phyloP scores from a whole-genome alignment of 768 basidiomycete species.

The Lactarius sp. region DNA sequence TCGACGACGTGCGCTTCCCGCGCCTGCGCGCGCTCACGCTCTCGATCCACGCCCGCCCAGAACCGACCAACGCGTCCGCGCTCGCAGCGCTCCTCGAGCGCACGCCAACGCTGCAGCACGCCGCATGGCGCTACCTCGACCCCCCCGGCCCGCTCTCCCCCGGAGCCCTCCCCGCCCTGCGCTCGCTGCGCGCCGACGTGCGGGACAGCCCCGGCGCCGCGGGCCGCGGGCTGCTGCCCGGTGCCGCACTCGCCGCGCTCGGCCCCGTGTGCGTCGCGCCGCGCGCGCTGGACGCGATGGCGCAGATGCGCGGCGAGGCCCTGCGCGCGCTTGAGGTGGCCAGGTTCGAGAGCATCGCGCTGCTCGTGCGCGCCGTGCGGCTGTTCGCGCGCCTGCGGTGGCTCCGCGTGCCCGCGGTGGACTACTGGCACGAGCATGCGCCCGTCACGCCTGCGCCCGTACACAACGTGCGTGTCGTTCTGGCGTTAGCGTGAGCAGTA shows the following conservation, averaged over 20 bases:
- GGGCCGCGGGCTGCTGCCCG: background rate
- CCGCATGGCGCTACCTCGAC: background rate
- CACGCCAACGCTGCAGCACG: background rate
- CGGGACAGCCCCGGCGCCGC: background rate
- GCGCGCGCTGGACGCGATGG: too few species aligned
- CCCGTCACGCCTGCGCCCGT: too few species aligned
- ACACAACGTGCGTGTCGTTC: too few species aligned
- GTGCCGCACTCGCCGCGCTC: background rate
- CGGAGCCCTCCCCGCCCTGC: constrained; percentile 21
- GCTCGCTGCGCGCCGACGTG: constrained; percentile 10
- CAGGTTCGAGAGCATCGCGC: too few species aligned
- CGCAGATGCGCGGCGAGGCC: too few species aligned
- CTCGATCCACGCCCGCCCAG: background rate
- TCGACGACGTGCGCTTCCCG: background rate
- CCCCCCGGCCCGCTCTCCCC: background rate
- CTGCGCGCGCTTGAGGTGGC: too few species aligned
- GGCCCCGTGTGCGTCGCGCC: background rate
- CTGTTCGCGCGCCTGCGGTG: too few species aligned
- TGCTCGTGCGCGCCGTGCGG: too few species aligned
- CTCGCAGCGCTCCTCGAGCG: constrained; percentile 3
- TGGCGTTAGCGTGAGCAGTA: too few species aligned
- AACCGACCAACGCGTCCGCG: background rate
- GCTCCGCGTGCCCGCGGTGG: too few species aligned
- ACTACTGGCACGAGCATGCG: too few species aligned
- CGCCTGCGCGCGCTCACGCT: background rate